Percentiles rank a stretch among this genome's conserved stretches.
Conservation (phyloP, 306 rosid species). For the apple (Malus domestica) region ASM211411v1 NC_041803.1:40702001-40702500, state of each 20-base stretch:
- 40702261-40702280: not conserved
- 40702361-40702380: not conserved
- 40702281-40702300: slow-evolving; percentile 10
- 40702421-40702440: no score
- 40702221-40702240: not conserved
- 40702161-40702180: not conserved
- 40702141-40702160: not conserved
- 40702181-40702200: not conserved
- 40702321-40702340: not conserved
- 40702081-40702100: not conserved
- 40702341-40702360: not conserved
- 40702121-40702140: not conserved
- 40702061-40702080: not conserved
- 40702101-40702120: not conserved
- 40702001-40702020: not conserved
- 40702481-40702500: no score
- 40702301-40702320: not conserved
- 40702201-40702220: not conserved
- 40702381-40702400: no score
- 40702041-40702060: not conserved
- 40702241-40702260: not conserved
- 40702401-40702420: no score
- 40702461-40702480: no score
- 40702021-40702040: not conserved
- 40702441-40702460: no score